Base-by-base conservation (phyloP, 305 asterid genomes). In the Salvia sclarea region DNA sequence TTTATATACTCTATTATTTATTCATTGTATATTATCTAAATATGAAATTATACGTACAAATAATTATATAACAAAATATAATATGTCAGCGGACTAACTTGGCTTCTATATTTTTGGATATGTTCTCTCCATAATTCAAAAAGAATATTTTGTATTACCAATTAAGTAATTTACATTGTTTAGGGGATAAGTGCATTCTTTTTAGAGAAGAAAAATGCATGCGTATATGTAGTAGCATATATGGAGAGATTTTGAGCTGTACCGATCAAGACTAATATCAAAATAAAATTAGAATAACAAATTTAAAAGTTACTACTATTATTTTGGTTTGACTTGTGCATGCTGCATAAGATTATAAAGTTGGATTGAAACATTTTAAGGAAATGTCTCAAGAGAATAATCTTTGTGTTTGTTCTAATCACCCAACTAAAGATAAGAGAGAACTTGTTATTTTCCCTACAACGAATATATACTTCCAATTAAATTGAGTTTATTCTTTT, bases 391-490 rank as follows among this genome's bases (percentile, higher is more conserved):
- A 20, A 10, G 21, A 71, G 84, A 77, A 77, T 73, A 80, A 74
- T 52, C 17, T 31, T 25, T 68, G 70, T 71, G 60, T 64, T 54
- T 66, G 82, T 72, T 78, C 28, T 52, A 64, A 74, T 81, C 75
- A 55, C 61, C 66, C 66, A 74, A 48, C 71, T 69, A 71, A 56
- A 81, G 81, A 78, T 81, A 78, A 75, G 83, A 72, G 59, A 50
- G 75, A 81, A 78, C 70, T 75, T 45, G 45, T 28, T 38, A 65
- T 75, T 61, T 67, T 73, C 59, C 54, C 30, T 16, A 31, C 43
- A 64, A 21, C 47, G 81, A 68, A 55, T 75, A 55, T 71, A 71
- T 75, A 52, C 78, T 71, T 37, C 25, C 47, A 75, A 59, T 63
- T 77, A 41, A 75, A 47, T 60, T 69, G 56, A 9, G 52, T 41